Evolutionary conservation across 768 basidiomycete species (phyloP), one percentile per base, ranked within the genome.

Genomic region (Calocera viscosa): DNA sequence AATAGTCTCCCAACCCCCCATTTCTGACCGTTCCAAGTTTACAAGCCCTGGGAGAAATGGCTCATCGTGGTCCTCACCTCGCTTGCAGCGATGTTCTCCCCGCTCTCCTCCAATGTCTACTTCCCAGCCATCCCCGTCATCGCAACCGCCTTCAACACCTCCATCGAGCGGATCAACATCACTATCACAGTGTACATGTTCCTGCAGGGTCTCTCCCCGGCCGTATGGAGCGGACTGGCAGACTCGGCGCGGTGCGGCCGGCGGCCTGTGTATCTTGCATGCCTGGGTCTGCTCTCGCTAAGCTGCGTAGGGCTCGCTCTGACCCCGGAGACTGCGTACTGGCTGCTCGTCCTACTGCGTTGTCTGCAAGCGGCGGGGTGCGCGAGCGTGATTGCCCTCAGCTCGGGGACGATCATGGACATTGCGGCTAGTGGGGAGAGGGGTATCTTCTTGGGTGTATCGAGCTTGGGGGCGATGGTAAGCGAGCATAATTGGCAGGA

Each of bases 361-460:
- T 71, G 70, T 35, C n/a, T 74, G 8, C 75, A 76, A 24, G 53
- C 53, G 5, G 53, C 53, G 7, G 53, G 53, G 30, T 60, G 53
- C 30, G 53, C 53, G 0, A 89, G 88, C 67, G 89, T 88, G 0
- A 80, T 90, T 68, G 89, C 89, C 0, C 77, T 91, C 24, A 88
- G 89, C 83, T 84, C 86, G 38, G 91, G 91, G 2, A 84, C 89
- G 5, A 82, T 94, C 66, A 84, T 84, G 1, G 91, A 94, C 72
- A 87, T 94, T 30, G 82, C 89, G 7, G 82, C 82, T 1, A 84
- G 83, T 0, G 80, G 82, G 39, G 90, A 93, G 75, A 78, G 91
- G 35, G 91, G 88, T 16, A 82, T 84, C 8, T 90, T 86, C 75
- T 82, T 85, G 66, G 91, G 90, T 1, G 64, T 89, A 7, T 89